Evolutionary conservation across 495 filamentous ascomycete species (phyloP), one percentile per base, ranked within the genome.

Genomic region (Xylaria cubensis): DNA sequence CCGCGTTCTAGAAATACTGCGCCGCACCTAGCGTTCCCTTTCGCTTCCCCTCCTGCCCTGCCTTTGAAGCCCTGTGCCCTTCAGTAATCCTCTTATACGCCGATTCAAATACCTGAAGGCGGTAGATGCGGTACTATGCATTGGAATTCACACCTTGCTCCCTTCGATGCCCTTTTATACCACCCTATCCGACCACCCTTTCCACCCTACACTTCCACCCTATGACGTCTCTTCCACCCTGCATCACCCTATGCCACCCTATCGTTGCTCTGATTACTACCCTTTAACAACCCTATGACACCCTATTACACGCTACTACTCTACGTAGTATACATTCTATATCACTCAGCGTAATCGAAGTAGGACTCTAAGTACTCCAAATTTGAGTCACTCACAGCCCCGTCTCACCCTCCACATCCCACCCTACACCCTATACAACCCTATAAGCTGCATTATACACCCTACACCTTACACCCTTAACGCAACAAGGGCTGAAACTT

Each of bases 1-100:
- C 64, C 36, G 46, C 17, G 21, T 56, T 67, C 65, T 67, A 44
- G 65, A 39, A 67, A 26, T 56, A 5, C 65, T 67, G 34, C 50
- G 50, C 44, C 64, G 13, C 44, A 36, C 2, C 10, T 15, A 26
- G 12, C 7, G 0, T 36, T 51, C 17, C 64, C 32, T 12, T 67
- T 32, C 29, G 19, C 29, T 67, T 29, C 64, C 29, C 17, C 19
- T n/a, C 46, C 32, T 41, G 41, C 63, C 17, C 61, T 29, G 24
- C n/a, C 19, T 41, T 10, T 36, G 7, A 21, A 36, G 34, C 32
- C 58, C 58, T 62, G 58, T 19, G 58, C 34, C 59, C 34, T 26
- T 63, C 36, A 29, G 26, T 2, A 29, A n/a, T n/a, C n/a, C n/a
- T n/a, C n/a, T n/a, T n/a, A n/a, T n/a, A n/a, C n/a, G n/a, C n/a